phyloP scores from a whole-genome alignment of 2,329 filamentous ascomycete species.

The Diaporthe amygdali region DNA sequence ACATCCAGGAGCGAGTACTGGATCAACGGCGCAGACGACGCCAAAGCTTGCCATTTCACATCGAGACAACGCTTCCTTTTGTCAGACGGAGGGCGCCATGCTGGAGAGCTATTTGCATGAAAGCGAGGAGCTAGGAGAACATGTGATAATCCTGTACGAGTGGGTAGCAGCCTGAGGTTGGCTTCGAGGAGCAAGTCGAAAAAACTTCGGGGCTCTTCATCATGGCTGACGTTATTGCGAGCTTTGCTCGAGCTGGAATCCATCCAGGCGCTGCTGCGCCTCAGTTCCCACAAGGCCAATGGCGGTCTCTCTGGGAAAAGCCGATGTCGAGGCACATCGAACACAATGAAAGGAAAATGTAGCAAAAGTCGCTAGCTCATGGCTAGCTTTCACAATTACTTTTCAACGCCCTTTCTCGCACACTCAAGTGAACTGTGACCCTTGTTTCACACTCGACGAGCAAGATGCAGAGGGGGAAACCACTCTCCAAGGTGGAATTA shows the following conservation, averaged over 20 bases:
- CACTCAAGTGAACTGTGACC: not conserved
- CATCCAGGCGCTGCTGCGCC: not conserved
- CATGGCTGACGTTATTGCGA: not conserved
- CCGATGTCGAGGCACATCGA: not conserved
- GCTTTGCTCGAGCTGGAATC: not conserved
- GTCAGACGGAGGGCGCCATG: not conserved
- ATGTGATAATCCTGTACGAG: not conserved
- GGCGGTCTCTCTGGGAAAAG: not conserved
- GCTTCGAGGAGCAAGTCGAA: not conserved
- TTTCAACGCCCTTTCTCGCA: not conserved
- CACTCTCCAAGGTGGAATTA: slow-evolving; percentile 1
- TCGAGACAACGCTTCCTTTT: not conserved
- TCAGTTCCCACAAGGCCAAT: not conserved
- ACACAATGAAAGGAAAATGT: not conserved
- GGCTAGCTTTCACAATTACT: not conserved
- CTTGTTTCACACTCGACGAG: not conserved
- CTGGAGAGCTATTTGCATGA: not conserved
- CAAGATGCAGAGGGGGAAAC: not conserved
- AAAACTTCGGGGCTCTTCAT: not conserved
- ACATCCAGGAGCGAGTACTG: not conserved
- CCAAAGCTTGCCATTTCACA: not conserved
- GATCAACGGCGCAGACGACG: not conserved
- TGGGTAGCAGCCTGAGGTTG: not conserved
- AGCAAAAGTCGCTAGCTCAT: not conserved
- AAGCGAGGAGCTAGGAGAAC: not conserved